Percentiles rank a stretch among this genome's conserved stretches.
Evolutionary conservation across 768 basidiomycete species (phyloP).

Genomic region (Phlegmacium glaucopus): DNA sequence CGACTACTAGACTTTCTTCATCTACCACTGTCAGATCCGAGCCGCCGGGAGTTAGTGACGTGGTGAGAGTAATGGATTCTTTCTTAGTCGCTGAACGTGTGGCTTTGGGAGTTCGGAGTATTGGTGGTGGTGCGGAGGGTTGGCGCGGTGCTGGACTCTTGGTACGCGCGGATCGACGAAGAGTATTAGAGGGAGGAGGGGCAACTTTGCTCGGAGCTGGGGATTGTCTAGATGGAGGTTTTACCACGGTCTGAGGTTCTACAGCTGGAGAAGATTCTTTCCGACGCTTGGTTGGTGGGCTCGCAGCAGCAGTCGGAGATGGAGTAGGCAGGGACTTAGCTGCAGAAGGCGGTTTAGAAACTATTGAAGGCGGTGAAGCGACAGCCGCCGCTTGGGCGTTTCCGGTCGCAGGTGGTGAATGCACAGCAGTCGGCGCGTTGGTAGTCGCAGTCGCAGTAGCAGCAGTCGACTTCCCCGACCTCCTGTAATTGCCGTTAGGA

Average conservation of each 20-base stretch:
- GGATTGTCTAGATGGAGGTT: constrained; percentile 23
- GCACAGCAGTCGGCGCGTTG: constrained; percentile 21
- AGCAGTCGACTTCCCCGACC: constrained; percentile 47
- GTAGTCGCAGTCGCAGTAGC: constrained; percentile 26
- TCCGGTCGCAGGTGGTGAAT: constrained; percentile 28
- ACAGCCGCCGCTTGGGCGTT: constrained; percentile 21
- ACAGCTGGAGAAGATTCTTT: constrained; percentile 57
- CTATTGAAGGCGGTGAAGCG: constrained; percentile 8
- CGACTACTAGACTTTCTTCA: constrained; percentile 56
- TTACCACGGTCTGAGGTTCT: constrained; percentile 27
- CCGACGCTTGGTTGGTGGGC: constrained; percentile 59
- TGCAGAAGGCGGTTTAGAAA: constrained; percentile 25
- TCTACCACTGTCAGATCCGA: constrained; percentile 68
- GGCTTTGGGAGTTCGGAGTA: constrained; percentile 30
- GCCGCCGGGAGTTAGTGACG: constrained; percentile 33
- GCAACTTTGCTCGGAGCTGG: constrained; percentile 21
- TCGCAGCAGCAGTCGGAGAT: constrained; percentile 32
- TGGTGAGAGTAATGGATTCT: constrained; percentile 34
- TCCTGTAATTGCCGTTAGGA: constrained; percentile 73
- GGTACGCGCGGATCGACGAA: constrained; percentile 34
- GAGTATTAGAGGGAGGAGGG: constrained; percentile 4
- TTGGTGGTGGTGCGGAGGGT: constrained; percentile 28
- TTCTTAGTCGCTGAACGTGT: constrained; percentile 25
- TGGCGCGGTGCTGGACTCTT: constrained; percentile 39
- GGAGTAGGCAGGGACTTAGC: constrained; percentile 37